A percentile compares a stretch with the other conserved stretches of the same genome.
These are phyloP conservation scores for Talaromyces adpressus DNA, from an alignment of 495 filamentous ascomycete species.

Conservation along the genomic window DNA sequence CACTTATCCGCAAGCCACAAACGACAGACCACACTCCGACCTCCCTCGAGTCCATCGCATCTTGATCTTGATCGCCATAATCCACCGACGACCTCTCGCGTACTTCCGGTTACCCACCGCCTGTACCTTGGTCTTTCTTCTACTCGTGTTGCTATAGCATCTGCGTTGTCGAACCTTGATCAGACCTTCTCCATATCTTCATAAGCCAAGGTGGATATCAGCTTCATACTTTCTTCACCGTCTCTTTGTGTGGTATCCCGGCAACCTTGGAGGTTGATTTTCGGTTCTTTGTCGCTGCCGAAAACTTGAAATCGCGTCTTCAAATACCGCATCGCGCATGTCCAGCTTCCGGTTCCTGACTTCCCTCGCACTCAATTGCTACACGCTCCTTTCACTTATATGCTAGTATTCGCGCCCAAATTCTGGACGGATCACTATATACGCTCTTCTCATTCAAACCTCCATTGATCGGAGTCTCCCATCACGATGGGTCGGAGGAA, in stretches of 20 bases:
- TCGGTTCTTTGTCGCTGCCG: not conserved
- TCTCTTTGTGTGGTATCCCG: not conserved
- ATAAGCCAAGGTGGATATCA: not conserved
- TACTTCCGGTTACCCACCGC: not conserved
- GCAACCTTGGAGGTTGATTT: not conserved
- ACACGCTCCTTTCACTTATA: not conserved
- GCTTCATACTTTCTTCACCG: not conserved
- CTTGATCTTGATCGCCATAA: not conserved
- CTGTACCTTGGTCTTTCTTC: not conserved
- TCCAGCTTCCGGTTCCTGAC: not conserved
- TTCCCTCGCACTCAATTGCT: not conserved
- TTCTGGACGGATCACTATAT: not conserved
- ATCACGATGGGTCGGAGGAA: constrained; percentile 58
- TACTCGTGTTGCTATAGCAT: not conserved
- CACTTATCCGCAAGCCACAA: not conserved
- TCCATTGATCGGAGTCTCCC: not conserved
- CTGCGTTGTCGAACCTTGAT: not conserved
- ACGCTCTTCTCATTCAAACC: not conserved
- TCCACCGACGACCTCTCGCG: not conserved
- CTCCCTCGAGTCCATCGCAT: not conserved
- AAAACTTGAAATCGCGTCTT: not conserved
- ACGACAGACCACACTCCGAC: not conserved
- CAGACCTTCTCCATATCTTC: not conserved
- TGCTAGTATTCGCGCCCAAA: not conserved
- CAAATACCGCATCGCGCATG: not conserved